Base-by-base conservation (phyloP, 1,284 basidiomycete species). In the Malassezia equina region DNA sequence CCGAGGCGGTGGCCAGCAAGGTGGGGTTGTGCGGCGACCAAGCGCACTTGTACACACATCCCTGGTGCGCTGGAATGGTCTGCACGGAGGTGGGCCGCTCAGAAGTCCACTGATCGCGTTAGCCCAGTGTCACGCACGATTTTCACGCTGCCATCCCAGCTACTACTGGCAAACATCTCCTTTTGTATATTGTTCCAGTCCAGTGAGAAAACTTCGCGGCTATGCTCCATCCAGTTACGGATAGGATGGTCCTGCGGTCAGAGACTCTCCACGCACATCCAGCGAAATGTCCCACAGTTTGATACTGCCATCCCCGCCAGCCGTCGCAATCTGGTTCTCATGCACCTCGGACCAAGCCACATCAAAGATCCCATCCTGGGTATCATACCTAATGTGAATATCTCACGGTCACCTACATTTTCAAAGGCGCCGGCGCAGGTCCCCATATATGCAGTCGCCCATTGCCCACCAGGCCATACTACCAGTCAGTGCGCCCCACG, bases 181-280 rank as follows among this genome's bases (percentile, higher is more conserved):
- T 98, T 98, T 65, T 86, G 84, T 56, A 94, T 76, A 75, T 95
- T 96, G 61, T 86, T 91, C 93, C 93, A 98, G 75, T 98, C 89
- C 11, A 95, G 82, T n/a, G 86, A 86, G 77, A 89, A 91, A 6
- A 90, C 88, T 72, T 98, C 93, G 41, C 85, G 82, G 6, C 83
- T 81, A 74, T 98, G 93, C 76, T 96, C 93, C 63, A 88, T 84
- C 91, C 91, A 98, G 47, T 83, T 83, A 54, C 84, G 83, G 55
- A 96, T 86, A 0, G 93, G 93, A 58, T 85, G 81, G 67, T 90
- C 85, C 86, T 90, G 79, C 43, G 12, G 47, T 47, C 13, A 39
- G 36, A 19, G 41, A 3, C 2, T 17, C 28, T 13, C 1, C 3
- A 75, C 84, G 67, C 76, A 90, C 90, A 70, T 89, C 84, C 50